Base-by-base conservation (phyloP, 176 grass and related monocot species). In the Carex scoparia region DNA sequence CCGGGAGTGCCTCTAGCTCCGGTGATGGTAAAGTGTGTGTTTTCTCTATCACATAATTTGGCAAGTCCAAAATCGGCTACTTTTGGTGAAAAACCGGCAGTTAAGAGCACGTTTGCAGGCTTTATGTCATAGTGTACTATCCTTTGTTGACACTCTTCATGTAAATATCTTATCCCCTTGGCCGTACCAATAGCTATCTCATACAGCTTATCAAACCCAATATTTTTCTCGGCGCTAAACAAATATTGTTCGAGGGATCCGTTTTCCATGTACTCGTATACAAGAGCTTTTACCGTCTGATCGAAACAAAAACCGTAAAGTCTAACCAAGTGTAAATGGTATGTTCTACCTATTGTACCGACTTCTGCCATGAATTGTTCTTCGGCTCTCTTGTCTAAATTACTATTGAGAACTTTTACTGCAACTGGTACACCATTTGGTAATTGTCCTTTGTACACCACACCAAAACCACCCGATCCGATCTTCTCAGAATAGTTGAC, bases 51-150 rank as follows among this genome's bases (percentile, higher is more conserved):
- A 65, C 85, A 86, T 1, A 96, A 87, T 84, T 85, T 87, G 13
- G 91, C 91, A 1, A 96, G 65, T 37, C 94, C 94, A 66, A 93
- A 93, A 84, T 96, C 91, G 3, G 94, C 81, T 23, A 96, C 89
- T 81, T 96, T 96, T 0, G 94, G 91, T 4, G 56, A 44, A 59
- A 75, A 84, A 28, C 84, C 79, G 6, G 73, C 87, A 1, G 48
- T 68, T 64, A 95, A 79, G 5, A 95, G 85, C 10, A 95, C 85
- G 84, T 95, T 95, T 44, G n/a, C 93, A 0, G 93, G 93, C 74
- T 95, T 95, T 81, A 91, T 95, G 78, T 95, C 93, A 65, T 91
- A 91, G 87, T 95, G 93, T 15, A 93, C 65, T 51, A 95, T 95
- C 80, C 82, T 55, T 3, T 89, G 85, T 51, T 81, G 46, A 66